Conservation (phyloP, 1,284 basidiomycete genomes). For the Ceratobasidium sp. region DNA sequence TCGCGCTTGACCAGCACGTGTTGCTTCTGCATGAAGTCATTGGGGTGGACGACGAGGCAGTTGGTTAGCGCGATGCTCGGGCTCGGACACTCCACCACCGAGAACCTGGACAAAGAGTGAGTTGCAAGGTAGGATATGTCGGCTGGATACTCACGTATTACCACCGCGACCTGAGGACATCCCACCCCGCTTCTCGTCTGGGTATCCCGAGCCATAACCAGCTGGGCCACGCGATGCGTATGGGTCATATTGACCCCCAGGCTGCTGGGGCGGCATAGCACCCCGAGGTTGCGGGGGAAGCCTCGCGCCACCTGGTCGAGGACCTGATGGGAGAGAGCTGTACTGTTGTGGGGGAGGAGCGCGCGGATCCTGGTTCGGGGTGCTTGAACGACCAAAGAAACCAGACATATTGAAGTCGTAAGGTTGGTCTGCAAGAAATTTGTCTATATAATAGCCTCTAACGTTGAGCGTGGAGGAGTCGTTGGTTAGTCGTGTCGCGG, state of each 20-base stretch:
- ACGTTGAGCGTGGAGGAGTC: slow-evolving; percentile 9
- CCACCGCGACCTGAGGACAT: slow-evolving; percentile 49
- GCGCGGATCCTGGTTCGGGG: slow-evolving; percentile 37
- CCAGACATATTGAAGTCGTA: slow-evolving; percentile 19
- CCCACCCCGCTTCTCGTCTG: slow-evolving; percentile 33
- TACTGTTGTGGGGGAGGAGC: slow-evolving; percentile 21
- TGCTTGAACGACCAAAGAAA: slow-evolving; percentile 35
- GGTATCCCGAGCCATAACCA: slow-evolving; percentile 30
- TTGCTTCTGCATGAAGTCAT: slow-evolving; percentile 78
- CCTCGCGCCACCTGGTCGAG: slow-evolving; percentile 23
- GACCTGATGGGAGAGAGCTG: slow-evolving; percentile 31
- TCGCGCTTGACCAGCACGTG: slow-evolving; percentile 81
- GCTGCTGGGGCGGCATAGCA: slow-evolving; percentile 27
- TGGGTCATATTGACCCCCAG: slow-evolving; percentile 31
- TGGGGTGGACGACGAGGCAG: slow-evolving; percentile 80
- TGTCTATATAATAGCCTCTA: slow-evolving; percentile 26
- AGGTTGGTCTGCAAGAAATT: background rate
- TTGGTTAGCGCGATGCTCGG: slow-evolving; percentile 82
- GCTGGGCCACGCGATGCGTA: slow-evolving; percentile 59
- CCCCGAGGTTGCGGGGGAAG: slow-evolving; percentile 56
- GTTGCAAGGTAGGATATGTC: background rate
- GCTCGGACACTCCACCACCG: slow-evolving; percentile 70
- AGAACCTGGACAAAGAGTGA: slow-evolving; percentile 62
- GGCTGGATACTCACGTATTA: slow-evolving; percentile 50
- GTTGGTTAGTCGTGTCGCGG: slow-evolving; percentile 20